Evolutionary conservation across 495 filamentous ascomycete genomes (phyloP).

Genomic region (Xylaria castorea): DNA sequence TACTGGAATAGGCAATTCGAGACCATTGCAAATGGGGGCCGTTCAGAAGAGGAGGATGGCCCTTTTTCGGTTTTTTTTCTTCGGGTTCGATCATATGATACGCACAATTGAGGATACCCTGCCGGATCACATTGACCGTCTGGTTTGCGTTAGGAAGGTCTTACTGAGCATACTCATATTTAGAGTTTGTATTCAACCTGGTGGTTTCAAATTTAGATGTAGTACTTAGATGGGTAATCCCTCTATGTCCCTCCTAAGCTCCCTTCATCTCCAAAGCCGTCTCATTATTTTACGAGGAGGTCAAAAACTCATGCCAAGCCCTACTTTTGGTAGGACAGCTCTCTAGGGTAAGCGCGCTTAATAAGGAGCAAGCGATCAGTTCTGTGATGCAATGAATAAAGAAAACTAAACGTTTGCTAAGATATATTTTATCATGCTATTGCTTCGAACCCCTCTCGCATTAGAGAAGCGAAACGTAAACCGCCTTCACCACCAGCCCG

Average conservation of each 20-base stretch:
- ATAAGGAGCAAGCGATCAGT: background rate
- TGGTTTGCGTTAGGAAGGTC: no score
- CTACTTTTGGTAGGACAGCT: background rate
- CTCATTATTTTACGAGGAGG: background rate
- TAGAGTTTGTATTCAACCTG: no score
- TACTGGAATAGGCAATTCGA: slow-evolving; percentile 8
- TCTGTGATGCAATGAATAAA: background rate
- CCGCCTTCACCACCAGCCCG: background rate
- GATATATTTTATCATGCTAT: background rate
- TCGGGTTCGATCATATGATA: no score
- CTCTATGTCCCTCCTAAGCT: background rate
- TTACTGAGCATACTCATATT: no score
- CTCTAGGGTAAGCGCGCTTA: background rate
- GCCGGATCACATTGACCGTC: no score
- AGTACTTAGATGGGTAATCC: background rate
- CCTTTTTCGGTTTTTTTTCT: no score
- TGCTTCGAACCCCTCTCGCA: background rate
- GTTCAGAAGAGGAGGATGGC: background rate
- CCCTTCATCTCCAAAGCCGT: background rate
- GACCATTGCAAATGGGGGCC: slow-evolving; percentile 3
- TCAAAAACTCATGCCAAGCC: background rate
- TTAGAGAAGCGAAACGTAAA: background rate
- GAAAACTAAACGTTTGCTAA: background rate
- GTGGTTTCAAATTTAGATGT: background rate
- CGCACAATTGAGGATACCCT: no score